A percentile compares a stretch with the other conserved stretches of the same genome.
Conservation (phyloP, 148 eudicot genomes). For the Hydrangea macrophylla region DNA sequence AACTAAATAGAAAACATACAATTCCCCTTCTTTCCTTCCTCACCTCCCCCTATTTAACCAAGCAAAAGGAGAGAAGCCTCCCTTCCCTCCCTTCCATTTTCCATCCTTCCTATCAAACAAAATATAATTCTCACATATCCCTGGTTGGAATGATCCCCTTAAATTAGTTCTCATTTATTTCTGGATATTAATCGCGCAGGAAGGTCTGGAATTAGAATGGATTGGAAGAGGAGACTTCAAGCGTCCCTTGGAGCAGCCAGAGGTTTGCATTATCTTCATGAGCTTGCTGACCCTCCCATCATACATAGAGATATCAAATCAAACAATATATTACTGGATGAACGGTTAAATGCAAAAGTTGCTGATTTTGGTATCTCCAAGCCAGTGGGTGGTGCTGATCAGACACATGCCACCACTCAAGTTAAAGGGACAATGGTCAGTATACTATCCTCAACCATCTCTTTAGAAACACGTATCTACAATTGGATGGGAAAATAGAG, state of each 20-base stretch:
- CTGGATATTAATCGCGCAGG: not conserved
- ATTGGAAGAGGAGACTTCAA: conserved; percentile 23
- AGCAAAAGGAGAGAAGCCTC: too few relatives aligned
- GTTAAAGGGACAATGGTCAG: conserved; percentile 32
- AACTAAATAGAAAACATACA: too few relatives aligned
- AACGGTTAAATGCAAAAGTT: conserved; percentile 19
- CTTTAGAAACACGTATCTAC: too few relatives aligned
- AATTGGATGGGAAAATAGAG: too few relatives aligned
- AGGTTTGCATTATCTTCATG: conserved; percentile 30
- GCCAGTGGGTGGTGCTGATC: conserved; percentile 8
- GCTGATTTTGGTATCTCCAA: conserved; percentile 31
- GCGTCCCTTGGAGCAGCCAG: conserved; percentile 23
- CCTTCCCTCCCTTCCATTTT: too few relatives aligned
- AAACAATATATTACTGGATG: conserved; percentile 25
- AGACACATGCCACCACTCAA: conserved; percentile 26
- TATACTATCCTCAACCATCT: not conserved
- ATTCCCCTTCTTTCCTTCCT: too few relatives aligned
- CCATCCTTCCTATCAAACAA: too few relatives aligned
- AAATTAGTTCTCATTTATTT: not conserved
- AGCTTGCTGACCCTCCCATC: conserved; percentile 29
- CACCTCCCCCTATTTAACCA: too few relatives aligned
- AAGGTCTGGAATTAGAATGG: conserved; percentile 22
- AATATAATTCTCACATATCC: too few relatives aligned
- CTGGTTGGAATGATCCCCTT: too few relatives aligned
- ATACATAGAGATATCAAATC: conserved; percentile 27